phyloP scores from a whole-genome alignment of 1,284 basidiomycete species.

The Apiotrichum laibachii region DNA sequence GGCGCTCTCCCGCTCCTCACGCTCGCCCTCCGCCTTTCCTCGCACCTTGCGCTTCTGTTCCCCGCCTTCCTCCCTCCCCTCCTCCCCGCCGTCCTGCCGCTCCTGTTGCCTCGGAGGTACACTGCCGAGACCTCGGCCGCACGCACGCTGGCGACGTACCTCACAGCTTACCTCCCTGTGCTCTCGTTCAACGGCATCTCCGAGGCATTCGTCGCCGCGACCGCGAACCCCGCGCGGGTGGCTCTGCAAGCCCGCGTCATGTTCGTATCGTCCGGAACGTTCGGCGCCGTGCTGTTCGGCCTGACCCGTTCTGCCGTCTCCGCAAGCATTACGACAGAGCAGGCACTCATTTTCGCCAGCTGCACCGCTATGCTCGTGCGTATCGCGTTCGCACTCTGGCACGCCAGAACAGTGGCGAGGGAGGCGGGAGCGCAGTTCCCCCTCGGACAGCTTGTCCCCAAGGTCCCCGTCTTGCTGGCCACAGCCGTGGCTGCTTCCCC shows the following conservation, averaged over 20 bases:
- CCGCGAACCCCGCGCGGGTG: slow-evolving; percentile 54
- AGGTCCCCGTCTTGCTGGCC: too few relatives aligned
- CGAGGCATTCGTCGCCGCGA: slow-evolving; percentile 82
- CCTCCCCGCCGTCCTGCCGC: slow-evolving; percentile 63
- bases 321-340: slow-evolving; percentile 24
- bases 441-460: too few relatives aligned
- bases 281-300: slow-evolving; percentile 26
- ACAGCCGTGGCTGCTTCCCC: too few relatives aligned
- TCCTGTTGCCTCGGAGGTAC: slow-evolving; percentile 71
- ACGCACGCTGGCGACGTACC: slow-evolving; percentile 68
- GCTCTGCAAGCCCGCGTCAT: slow-evolving; percentile 40
- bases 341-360: slow-evolving; percentile 72
- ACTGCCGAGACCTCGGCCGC: slow-evolving; percentile 68
- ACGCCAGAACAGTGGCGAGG: slow-evolving; percentile 17
- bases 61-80: slow-evolving; percentile 71
- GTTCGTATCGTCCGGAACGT: slow-evolving; percentile 34
- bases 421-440: too few relatives aligned
- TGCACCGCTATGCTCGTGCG: slow-evolving; percentile 43
- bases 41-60: slow-evolving; percentile 67
- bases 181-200: slow-evolving; percentile 83
- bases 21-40: slow-evolving; percentile 66
- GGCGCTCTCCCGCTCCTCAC: slow-evolving; percentile 41
- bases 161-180: slow-evolving; percentile 75
- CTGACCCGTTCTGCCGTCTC: neutral
- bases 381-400: slow-evolving; percentile 35